A percentile compares a stretch with the other conserved stretches of the same genome.
Evolutionary conservation across 1,284 basidiomycete genomes (phyloP).

Genomic region (Ceratobasidium sp.): DNA sequence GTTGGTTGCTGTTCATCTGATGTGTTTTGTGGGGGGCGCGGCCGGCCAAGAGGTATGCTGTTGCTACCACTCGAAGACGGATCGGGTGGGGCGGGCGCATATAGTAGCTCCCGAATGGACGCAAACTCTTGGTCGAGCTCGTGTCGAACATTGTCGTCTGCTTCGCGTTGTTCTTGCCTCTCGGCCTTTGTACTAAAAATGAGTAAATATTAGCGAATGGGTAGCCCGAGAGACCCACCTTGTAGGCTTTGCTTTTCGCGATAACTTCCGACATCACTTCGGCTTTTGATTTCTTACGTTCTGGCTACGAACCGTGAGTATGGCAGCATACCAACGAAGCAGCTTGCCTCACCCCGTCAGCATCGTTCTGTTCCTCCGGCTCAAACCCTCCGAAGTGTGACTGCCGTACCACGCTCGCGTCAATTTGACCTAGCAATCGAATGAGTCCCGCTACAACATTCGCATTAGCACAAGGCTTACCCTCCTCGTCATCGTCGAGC

Average conservation of each 20-base stretch:
- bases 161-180: conserved; percentile 88
- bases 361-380: conserved; percentile 71
- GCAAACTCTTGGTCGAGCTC: conserved; percentile 92
- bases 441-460: conserved; percentile 54
- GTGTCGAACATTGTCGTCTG: conserved; percentile 87
- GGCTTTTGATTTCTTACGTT: conserved; percentile 88
- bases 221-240: conserved; percentile 63
- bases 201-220: conserved; percentile 5
- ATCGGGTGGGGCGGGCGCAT: conserved; percentile 64
- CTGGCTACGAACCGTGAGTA: conserved; percentile 64
- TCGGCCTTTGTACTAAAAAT: conserved; percentile 66
- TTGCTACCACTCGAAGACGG: conserved; percentile 55
- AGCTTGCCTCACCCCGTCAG: conserved; percentile 60
- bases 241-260: conserved; percentile 96
- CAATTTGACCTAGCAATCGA: conserved; percentile 69
- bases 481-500: conserved; percentile 79
- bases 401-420: conserved; percentile 71
- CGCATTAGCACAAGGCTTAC: conserved; percentile 56
- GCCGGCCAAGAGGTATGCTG: conserved; percentile 56
- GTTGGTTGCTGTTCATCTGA: neutral
- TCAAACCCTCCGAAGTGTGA: conserved; percentile 90
- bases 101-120: conserved; percentile 83
- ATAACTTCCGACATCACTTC: conserved; percentile 99
- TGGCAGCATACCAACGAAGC: neutral
- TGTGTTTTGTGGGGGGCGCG: conserved; percentile 9